Base-by-base conservation (phyloP, 345 rosid genomes). In the Garcia nutans region DNA sequence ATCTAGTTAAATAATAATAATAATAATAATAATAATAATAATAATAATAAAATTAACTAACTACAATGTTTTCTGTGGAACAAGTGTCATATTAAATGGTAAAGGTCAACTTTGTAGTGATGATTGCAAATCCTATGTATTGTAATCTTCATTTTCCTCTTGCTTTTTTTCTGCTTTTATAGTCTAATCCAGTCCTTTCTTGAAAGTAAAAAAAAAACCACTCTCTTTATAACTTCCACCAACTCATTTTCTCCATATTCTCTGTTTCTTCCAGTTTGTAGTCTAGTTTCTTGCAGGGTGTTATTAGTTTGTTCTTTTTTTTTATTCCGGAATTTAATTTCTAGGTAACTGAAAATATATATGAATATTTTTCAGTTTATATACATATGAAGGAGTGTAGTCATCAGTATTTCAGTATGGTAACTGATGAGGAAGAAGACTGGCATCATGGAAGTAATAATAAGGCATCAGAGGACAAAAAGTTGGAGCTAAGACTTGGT, bases 401-500 rank as follows among this genome's bases (percentile, higher is more conserved):
- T 65, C 66, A 62, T 65, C 66, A 62, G 37, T 33, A 58, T 72
- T 72, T 67, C 68, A 68, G 68, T 15, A 1, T 58, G 73, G 26
- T 54, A 26, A 58, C 50, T 20, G 62, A 60, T 20, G 62, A 60
- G 69, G 65, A 16, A 52, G 71, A 68, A 76, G 71, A 66, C 28
- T 28, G 73, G 77, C 59, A 50, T 33, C 41, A 37, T 37, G 41
- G 41, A 6, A 28, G 10, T 26, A 64, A 15, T 9, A 52, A 33
- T 5, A 58, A 76, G 22, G 65, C 52, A 20, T 28, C 79, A 20
- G 82, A 82, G 16, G 87, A 80, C 59, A 77, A 84, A 22, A 83
- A 65, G 66, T 72, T 86, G 82, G 87, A 82, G 74, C 72, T 84
- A 66, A 86, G 82, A 69, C 85, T 87, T 45, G 82, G 83, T 81